Evolutionary conservation across 495 filamentous ascomycete species (phyloP).

Genomic region (Penicillium mononematosum): DNA sequence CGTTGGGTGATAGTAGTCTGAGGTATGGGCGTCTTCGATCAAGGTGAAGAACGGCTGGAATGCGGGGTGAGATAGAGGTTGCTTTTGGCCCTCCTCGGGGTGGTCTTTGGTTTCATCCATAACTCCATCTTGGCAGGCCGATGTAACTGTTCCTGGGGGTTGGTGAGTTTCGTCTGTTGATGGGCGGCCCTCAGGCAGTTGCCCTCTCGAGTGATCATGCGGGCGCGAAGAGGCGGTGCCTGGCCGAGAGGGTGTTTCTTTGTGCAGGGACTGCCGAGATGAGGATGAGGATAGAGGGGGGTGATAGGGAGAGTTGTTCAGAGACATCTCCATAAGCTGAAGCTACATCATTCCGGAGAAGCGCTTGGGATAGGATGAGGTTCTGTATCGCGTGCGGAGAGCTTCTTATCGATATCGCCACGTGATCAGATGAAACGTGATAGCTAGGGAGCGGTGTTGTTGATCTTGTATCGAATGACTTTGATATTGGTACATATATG

Average conservation of each 20-base stretch:
- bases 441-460: neutral
- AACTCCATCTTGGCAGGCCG: constrained; percentile 14
- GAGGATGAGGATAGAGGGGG: constrained; percentile 31
- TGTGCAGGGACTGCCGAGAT: constrained; percentile 31
- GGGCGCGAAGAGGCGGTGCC: constrained; percentile 21
- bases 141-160: constrained; percentile 3
- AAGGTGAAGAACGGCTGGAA: constrained; percentile 56
- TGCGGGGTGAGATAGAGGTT: constrained; percentile 18
- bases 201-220: constrained; percentile 22
- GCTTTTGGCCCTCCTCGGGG: constrained; percentile 13
- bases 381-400: constrained; percentile 16
- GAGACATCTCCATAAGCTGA: constrained; percentile 38
- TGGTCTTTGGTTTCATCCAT: constrained; percentile 11
- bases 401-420: constrained; percentile 31
- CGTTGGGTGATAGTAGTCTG: constrained; percentile 66
- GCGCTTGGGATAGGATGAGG: constrained; percentile 26
- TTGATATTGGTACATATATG: neutral
- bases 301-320: constrained; percentile 23
- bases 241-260: constrained; percentile 3
- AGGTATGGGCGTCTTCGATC: constrained; percentile 47
- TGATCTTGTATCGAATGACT: neutral
- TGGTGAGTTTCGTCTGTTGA: constrained; percentile 18
- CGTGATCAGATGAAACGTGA: constrained; percentile 1
- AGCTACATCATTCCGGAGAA: constrained; percentile 33
- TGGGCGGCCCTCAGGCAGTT: constrained; percentile 12